Base-by-base conservation (phyloP, 441 rosid genomes). In the Arabidopsis lyrata region DNA sequence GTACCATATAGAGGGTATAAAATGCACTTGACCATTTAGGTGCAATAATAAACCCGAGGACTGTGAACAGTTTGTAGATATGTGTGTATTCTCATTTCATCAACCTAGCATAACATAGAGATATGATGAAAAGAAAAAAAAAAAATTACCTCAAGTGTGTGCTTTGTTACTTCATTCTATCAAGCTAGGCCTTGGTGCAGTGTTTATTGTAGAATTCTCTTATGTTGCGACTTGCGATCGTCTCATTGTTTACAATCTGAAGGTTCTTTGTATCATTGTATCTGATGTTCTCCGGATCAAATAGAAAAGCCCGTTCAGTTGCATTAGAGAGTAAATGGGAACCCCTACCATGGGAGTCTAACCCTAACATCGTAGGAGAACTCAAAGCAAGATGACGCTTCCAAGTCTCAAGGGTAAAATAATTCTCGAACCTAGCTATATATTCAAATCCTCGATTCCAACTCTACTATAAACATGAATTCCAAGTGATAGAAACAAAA, bases 141-240 rank as follows among this genome's bases (percentile, higher is more conserved):
- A 8, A 11, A 3, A 18, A 16, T 22, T 22, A 74, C 78, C 56
- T 74, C 73, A 75, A 22, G 58, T 60, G 0, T 60, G 63, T 18
- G 78, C 63, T 50, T 36, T 61, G 63, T 48, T 54, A 6, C 56
- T 34, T 50, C 74, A 56, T 48, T 42, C 69, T 63, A 75, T 68
- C 69, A 75, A 68, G 69, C 63, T 68, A 52, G 64, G 48, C 16
- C 5, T 62, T 1, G 7, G 44, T 16, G 10, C 14, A 61, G 15
- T 22, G 52, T 52, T 16, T 22, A 56, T n/a, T 35, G 48, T 36
- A 39, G 56, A 24, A 36, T 18, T 1, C 14, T 59, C 73, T 67
- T 68, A 56, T 27, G 44, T 11, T 52, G 48, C 34, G 22, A 22
- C 22, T 22, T 22, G 22, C 2, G 22, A 13, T 29, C 35, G 8